phyloP scores from a whole-genome alignment of 306 rosid species.

The Vigna trinervia region DNA sequence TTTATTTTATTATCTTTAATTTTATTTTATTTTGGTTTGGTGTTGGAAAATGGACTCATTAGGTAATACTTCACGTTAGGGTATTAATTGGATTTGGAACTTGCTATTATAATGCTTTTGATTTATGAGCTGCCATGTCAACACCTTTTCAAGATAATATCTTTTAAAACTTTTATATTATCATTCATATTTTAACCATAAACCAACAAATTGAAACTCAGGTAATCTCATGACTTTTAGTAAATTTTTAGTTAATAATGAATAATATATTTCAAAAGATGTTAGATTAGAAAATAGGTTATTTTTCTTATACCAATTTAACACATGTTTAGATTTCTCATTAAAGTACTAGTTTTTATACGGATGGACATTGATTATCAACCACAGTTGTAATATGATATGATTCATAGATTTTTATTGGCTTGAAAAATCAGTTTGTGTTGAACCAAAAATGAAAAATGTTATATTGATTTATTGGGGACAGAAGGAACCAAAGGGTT shows the following conservation, averaged over 20 bases:
- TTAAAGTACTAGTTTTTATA: too few species aligned
- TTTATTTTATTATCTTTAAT: background rate
- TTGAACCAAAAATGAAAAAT: background rate
- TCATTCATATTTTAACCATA: too few species aligned
- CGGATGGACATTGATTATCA: too few species aligned
- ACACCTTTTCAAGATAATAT: background rate
- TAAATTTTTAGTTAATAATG: too few species aligned
- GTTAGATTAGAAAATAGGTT: too few species aligned
- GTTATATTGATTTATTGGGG: background rate
- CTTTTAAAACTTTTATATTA: background rate
- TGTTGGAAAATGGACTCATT: slow-evolving; percentile 43
- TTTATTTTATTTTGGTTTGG: slow-evolving; percentile 30
- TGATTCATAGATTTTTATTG: background rate
- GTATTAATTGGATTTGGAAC: slow-evolving; percentile 25
- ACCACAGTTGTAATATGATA: too few species aligned
- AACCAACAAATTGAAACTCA: too few species aligned
- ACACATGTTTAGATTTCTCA: too few species aligned
- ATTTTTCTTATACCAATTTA: too few species aligned
- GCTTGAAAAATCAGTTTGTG: background rate
- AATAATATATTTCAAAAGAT: too few species aligned
- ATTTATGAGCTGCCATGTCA: background rate
- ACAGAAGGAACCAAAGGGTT: slow-evolving; percentile 20
- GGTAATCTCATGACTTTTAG: too few species aligned
- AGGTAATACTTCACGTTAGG: slow-evolving; percentile 42
- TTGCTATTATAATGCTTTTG: slow-evolving; percentile 6